Conservation (phyloP, 805 yeast genomes). For the Candida vartiovaarae region DNA sequence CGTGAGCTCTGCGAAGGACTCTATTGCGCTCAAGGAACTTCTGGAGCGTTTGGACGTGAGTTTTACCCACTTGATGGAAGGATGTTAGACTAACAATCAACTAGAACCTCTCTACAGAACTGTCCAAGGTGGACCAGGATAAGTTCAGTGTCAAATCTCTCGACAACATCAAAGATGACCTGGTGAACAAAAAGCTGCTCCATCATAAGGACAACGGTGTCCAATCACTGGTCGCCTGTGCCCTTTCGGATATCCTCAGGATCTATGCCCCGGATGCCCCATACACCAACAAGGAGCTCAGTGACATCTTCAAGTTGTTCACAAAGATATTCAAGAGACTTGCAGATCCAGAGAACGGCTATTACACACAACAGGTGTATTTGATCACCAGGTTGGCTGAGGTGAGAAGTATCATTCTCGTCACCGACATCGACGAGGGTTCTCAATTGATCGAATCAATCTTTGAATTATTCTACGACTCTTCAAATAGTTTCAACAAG, state of each 20-base stretch:
- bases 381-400: slow-evolving; percentile 65
- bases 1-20: slow-evolving; percentile 47
- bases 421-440: slow-evolving; percentile 67
- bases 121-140: slow-evolving; percentile 58
- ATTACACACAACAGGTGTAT: slow-evolving; percentile 55
- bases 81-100: slow-evolving; percentile 5
- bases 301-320: slow-evolving; percentile 60
- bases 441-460: slow-evolving; percentile 44
- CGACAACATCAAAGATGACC: slow-evolving; percentile 39
- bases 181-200: slow-evolving; percentile 52
- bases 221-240: slow-evolving; percentile 62
- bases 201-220: slow-evolving; percentile 61
- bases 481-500: slow-evolving; percentile 40
- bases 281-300: slow-evolving; percentile 54
- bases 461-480: slow-evolving; percentile 57
- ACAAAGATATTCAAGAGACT: slow-evolving; percentile 54
- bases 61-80: background rate
- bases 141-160: slow-evolving; percentile 40
- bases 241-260: slow-evolving; percentile 68
- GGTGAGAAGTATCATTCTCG: slow-evolving; percentile 63
- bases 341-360: slow-evolving; percentile 48
- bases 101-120: slow-evolving; percentile 50
- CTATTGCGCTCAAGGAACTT: slow-evolving; percentile 57
- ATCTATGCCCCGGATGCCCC: slow-evolving; percentile 91
- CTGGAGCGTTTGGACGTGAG: slow-evolving; percentile 44